These are phyloP conservation scores for Annulohypoxylon bovei DNA, from an alignment of 495 filamentous ascomycete species.

Conservation along the genomic window DNA sequence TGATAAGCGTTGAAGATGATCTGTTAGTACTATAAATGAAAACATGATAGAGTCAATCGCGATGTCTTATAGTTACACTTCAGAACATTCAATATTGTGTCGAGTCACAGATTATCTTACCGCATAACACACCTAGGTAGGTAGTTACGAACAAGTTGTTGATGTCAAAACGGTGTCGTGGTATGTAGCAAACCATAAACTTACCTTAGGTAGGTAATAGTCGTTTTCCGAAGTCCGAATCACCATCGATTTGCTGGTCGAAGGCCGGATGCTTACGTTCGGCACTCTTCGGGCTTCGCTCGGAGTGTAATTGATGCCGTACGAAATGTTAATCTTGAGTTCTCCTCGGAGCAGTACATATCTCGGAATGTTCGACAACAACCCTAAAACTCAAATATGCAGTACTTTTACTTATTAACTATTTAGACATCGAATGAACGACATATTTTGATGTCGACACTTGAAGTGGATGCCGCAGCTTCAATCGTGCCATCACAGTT, in stretches of 20 bases:
- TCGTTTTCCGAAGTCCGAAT: conserved; percentile 28
- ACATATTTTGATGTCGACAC: neutral
- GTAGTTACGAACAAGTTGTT: neutral
- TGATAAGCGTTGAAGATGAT: neutral
- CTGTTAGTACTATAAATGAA: neutral
- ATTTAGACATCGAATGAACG: neutral
- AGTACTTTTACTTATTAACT: neutral
- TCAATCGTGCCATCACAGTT: neutral
- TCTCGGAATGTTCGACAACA: conserved; percentile 2
- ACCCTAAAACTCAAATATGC: neutral
- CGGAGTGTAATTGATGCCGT: conserved; percentile 1
- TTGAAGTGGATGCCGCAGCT: neutral
- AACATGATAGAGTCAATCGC: neutral
- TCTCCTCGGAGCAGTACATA: neutral
- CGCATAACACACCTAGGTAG: too few species aligned
- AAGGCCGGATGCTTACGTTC: conserved; percentile 2
- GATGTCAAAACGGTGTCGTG: neutral
- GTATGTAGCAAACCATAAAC: neutral
- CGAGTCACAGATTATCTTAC: neutral
- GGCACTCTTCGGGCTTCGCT: conserved; percentile 29
- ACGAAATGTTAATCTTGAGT: neutral
- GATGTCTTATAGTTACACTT: conserved; percentile 10
- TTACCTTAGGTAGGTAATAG: neutral
- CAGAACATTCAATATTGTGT: neutral
- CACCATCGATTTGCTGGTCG: neutral